phyloP scores from a whole-genome alignment of 768 basidiomycete genomes.

The Chalciporus chontae region DNA sequence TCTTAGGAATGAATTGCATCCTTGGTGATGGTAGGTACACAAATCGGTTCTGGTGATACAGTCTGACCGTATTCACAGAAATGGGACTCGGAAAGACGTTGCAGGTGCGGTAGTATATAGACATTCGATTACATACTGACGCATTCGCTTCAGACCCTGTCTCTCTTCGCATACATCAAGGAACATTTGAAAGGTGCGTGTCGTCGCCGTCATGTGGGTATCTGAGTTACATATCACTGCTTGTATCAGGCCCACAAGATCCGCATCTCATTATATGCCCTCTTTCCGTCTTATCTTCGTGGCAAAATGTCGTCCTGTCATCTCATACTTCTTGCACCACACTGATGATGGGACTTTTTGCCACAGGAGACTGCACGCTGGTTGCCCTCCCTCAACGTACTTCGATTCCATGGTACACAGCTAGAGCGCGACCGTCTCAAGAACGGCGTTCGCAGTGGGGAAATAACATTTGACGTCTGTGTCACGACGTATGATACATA shows the following conservation, averaged over 20 bases:
- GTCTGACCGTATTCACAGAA: slow-evolving; percentile 27
- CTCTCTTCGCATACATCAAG: slow-evolving; percentile 65
- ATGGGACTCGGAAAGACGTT: slow-evolving; percentile 68
- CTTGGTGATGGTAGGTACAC: slow-evolving; percentile 58
- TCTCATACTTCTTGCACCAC: not conserved
- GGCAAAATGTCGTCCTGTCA: slow-evolving; percentile 43
- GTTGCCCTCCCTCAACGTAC: slow-evolving; percentile 46
- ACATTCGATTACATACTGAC: slow-evolving; percentile 2
- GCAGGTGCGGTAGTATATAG: slow-evolving; percentile 35
- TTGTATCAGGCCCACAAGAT: slow-evolving; percentile 36
- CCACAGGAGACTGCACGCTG: slow-evolving; percentile 51
- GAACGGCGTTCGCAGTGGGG: slow-evolving; percentile 34
- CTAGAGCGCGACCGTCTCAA: slow-evolving; percentile 57
- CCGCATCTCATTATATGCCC: slow-evolving; percentile 76
- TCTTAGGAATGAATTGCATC: slow-evolving; percentile 61
- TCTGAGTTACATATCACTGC: not conserved
- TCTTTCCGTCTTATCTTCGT: slow-evolving; percentile 60
- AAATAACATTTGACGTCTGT: slow-evolving; percentile 44
- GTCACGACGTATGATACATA: slow-evolving; percentile 70
- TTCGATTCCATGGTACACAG: slow-evolving; percentile 61
- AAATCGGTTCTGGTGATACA: no score
- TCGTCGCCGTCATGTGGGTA: not conserved
- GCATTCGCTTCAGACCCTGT: slow-evolving; percentile 40
- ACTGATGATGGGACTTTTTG: not conserved
- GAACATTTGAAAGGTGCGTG: slow-evolving; percentile 44